A percentile compares a stretch with the other conserved stretches of the same genome.
Conservation (phyloP, 108 stramenopile species). For the Parmales sp. region DNA sequence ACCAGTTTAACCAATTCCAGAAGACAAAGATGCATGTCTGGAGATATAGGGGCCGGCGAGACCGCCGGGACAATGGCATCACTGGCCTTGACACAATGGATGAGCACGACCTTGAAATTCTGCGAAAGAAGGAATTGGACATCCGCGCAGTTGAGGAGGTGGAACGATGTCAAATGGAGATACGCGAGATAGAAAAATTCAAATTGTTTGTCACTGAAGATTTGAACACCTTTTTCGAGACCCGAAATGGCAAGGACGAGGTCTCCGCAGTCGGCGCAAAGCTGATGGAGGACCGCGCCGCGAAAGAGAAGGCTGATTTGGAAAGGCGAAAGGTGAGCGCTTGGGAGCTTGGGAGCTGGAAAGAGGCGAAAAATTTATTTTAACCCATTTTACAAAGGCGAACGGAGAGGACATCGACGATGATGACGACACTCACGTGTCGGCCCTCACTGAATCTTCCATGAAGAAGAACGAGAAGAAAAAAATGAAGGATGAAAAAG, state of each 20-base stretch:
- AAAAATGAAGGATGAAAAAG: not conserved
- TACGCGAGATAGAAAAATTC: not conserved
- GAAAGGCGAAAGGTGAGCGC: not conserved
- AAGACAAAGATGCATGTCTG: constrained; percentile 5
- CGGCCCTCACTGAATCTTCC: not conserved
- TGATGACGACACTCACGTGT: not conserved
- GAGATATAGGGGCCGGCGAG: not conserved
- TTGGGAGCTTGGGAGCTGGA: not conserved
- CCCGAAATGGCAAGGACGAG: constrained; percentile 10
- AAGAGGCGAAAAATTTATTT: not conserved
- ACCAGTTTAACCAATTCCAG: too few species aligned
- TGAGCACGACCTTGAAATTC: not conserved
- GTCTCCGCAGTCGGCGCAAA: not conserved
- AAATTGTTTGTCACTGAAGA: not conserved
- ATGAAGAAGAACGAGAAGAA: not conserved
- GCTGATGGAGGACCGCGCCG: not conserved
- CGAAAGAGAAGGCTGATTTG: not conserved
- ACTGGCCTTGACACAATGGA: not conserved
- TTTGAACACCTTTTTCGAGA: not conserved
- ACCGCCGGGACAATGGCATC: not conserved
- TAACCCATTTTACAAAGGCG: not conserved
- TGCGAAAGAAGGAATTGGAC: not conserved
- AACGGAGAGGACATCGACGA: not conserved
- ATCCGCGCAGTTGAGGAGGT: not conserved
- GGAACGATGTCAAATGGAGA: not conserved